These are phyloP conservation scores for Mycena metata DNA, from an alignment of 768 basidiomycete species.

Conservation along the genomic window DNA sequence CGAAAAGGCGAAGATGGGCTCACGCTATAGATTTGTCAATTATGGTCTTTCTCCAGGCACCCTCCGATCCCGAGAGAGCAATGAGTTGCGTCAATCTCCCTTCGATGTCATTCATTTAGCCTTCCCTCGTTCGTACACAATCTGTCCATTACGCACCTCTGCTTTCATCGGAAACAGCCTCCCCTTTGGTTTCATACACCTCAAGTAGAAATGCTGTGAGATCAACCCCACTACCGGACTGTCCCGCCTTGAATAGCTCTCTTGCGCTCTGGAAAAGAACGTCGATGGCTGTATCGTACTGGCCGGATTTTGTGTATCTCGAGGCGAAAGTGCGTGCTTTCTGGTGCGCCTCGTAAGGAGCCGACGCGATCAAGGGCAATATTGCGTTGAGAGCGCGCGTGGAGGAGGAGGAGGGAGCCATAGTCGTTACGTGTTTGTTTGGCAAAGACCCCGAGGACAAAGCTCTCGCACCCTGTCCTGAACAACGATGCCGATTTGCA, in stretches of 20 bases:
- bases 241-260: constrained; percentile 89
- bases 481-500: constrained; percentile 81
- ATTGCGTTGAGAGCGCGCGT: constrained; percentile 81
- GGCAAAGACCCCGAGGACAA: not conserved
- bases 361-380: constrained; percentile 75
- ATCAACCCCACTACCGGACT: constrained; percentile 93
- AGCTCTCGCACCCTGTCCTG: not conserved
- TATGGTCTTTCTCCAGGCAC: constrained; percentile 91
- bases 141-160: constrained; percentile 68
- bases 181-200: constrained; percentile 83
- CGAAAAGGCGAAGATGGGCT: constrained; percentile 43
- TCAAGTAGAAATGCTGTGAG: constrained; percentile 84
- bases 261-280: constrained; percentile 92
- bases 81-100: constrained; percentile 93
- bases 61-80: constrained; percentile 82
- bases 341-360: constrained; percentile 96
- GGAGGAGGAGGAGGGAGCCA: constrained; percentile 53
- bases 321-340: constrained; percentile 97
- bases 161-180: constrained; percentile 80
- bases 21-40: constrained; percentile 89
- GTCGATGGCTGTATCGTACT: constrained; percentile 90
- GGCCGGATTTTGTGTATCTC: constrained; percentile 83
- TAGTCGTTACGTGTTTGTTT: constrained; percentile 1
- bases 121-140: not conserved
- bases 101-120: constrained; percentile 51